phyloP scores from a whole-genome alignment of 1,284 basidiomycete genomes.

The Pseudozyma sp. region DNA sequence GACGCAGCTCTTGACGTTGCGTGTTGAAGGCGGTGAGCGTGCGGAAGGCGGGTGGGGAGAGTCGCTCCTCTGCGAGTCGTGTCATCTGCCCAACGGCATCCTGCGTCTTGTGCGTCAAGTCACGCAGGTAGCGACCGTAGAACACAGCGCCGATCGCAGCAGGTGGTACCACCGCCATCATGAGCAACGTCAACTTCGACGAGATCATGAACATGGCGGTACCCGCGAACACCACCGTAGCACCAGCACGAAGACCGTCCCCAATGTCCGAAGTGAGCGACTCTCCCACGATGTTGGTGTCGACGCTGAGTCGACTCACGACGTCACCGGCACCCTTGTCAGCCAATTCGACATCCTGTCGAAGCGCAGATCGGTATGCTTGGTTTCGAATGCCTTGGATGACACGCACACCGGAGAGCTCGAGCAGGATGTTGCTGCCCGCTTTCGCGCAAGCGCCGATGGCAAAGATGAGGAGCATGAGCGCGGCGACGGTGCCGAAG shows the following conservation, averaged over 20 bases:
- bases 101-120: constrained; percentile 89
- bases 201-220: constrained; percentile 97
- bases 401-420: constrained; percentile 85
- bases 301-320: constrained; percentile 87
- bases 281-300: constrained; percentile 94
- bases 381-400: constrained; percentile 86
- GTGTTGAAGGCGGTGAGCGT: constrained; percentile 92
- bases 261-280: constrained; percentile 73
- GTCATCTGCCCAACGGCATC: constrained; percentile 95
- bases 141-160: constrained; percentile 95
- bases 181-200: constrained; percentile 86
- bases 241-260: constrained; percentile 59
- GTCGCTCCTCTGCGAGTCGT: constrained; percentile 84
- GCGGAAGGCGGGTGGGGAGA: constrained; percentile 81
- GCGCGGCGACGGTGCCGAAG: constrained; percentile 81
- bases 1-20: constrained; percentile 76
- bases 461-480: constrained; percentile 84
- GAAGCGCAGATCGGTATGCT: constrained; percentile 83
- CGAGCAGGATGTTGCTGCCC: constrained; percentile 87
- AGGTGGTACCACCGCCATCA: constrained; percentile 94
- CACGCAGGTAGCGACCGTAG: constrained; percentile 93
- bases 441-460: constrained; percentile 89
- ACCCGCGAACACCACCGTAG: constrained; percentile 72
- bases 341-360: constrained; percentile 82
- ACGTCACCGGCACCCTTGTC: constrained; percentile 95